A percentile compares a stretch with the other conserved stretches of the same genome.
These are phyloP conservation scores for Postia placenta DNA, from an alignment of 768 basidiomycete species.

Conservation along the genomic window DNA sequence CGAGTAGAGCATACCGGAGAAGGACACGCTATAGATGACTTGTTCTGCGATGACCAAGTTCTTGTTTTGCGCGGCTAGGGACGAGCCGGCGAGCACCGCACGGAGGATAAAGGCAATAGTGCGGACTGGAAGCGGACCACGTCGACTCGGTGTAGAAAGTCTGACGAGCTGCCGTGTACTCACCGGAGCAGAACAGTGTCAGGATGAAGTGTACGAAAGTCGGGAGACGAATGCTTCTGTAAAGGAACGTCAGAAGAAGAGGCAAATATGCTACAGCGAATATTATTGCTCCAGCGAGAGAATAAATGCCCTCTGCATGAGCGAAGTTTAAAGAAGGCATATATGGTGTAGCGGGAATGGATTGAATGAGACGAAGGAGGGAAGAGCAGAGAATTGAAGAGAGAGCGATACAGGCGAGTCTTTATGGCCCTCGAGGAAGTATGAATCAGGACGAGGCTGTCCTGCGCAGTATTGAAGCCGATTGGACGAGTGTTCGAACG, in stretches of 20 bases:
- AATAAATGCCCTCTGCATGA: slow-evolving; percentile 22
- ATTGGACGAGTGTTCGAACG: no score
- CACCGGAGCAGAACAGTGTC: slow-evolving; percentile 24
- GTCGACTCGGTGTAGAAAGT: neutral
- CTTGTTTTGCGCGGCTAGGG: slow-evolving; percentile 17
- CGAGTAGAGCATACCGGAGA: slow-evolving; percentile 30
- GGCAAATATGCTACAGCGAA: slow-evolving; percentile 27
- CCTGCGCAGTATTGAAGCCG: no score
- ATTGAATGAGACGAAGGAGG: neutral
- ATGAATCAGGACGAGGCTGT: no score
- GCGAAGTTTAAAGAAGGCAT: slow-evolving; percentile 14
- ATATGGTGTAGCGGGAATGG: neutral
- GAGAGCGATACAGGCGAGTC: no score
- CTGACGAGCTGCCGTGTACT: no score
- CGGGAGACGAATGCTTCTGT: slow-evolving; percentile 16
- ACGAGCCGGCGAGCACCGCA: slow-evolving; percentile 22
- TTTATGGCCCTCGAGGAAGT: no score
- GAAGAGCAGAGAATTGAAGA: neutral
- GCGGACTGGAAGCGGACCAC: slow-evolving; percentile 20
- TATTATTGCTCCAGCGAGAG: slow-evolving; percentile 26
- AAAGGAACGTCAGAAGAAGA: slow-evolving; percentile 19
- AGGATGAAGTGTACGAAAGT: slow-evolving; percentile 25
- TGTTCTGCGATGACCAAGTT: slow-evolving; percentile 22
- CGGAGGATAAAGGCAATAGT: slow-evolving; percentile 25
- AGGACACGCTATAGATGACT: slow-evolving; percentile 29